Evolutionary conservation across 495 filamentous ascomycete species (phyloP), one percentile per base, ranked within the genome.

Genomic region (Aspergillus conjunctus): DNA sequence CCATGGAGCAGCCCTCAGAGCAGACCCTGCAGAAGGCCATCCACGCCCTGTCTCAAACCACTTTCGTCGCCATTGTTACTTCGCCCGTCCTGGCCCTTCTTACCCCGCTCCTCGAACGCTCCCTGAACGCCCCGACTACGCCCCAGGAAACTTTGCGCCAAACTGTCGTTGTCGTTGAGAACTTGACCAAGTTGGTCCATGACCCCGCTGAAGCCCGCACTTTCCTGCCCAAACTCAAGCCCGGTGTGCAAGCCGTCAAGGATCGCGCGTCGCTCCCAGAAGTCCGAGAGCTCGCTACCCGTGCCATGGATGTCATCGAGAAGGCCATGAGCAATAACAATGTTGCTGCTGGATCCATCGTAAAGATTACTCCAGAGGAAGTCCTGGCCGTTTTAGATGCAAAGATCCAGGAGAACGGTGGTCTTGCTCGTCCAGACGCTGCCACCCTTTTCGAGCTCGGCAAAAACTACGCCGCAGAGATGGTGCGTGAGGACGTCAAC

Each of bases 51-150:
- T 97, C 92, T 1, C 91, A 96, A 76, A 99, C 94, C n/a, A 99
- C 94, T 32, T 99, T 99, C 67, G 93, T 99, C 46, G 92, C 94
- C 55, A 85, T 93, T 60, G 95, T 99, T 62, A 97, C 92, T 12
- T 97, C 94, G n/a, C 94, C 94, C 18, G 94, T 98, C 4, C 86
- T 99, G 26, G 94, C 94, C n/a, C 86, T 99, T 9, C 85, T 99
- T 32, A 99, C 94, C 4, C 94, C 94, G 34, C 89, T 98, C 60
- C 86, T 99, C 21, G 95, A 97, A 72, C 86, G 94, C 58, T 89
- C 92, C 11, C 84, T 98, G 50, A 96, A 96, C 75, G 91, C 89
- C 43, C 94, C 93, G 6, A 81, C 83, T 12, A 99, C 94, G 9
- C 84, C 89, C 14, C 94, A 98, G 75, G 94, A 98, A 77, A 94